Conservation (phyloP, 257 asterid genomes). For the Solanum pennellii region DNA sequence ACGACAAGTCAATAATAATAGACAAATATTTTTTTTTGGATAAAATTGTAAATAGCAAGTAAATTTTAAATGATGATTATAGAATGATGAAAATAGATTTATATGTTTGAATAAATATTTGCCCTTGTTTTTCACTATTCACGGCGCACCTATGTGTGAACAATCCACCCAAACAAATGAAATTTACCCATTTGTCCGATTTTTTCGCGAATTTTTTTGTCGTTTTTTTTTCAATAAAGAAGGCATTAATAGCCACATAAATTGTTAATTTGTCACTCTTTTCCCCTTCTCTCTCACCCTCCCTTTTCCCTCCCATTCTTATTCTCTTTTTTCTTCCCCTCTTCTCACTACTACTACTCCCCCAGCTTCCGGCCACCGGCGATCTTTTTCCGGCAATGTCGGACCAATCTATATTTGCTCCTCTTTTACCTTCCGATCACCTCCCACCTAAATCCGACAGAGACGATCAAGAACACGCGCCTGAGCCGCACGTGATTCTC, state of each 20-base stretch:
- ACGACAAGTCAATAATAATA: no score
- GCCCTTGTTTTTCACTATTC: not conserved
- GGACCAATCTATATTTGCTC: conserved; percentile 42
- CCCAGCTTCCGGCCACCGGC: not conserved
- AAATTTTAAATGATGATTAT: no score
- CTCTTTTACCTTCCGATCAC: conserved; percentile 17
- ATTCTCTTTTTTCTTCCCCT: not conserved
- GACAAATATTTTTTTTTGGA: no score
- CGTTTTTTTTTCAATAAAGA: not conserved
- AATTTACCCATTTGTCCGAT: not conserved
- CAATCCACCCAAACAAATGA: not conserved
- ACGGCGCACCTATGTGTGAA: not conserved
- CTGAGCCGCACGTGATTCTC: conserved; percentile 32
- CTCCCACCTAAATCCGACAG: conserved; percentile 3
- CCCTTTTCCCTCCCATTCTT: not conserved
- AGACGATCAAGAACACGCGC: not conserved
- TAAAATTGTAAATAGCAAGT: not conserved
- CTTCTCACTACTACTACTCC: not conserved
- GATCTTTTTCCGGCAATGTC: conserved; percentile 9
- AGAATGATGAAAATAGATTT: not conserved
- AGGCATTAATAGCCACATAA: not conserved
- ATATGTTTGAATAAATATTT: not conserved
- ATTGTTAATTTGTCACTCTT: not conserved
- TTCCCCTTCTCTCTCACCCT: not conserved
- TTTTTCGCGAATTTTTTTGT: not conserved